Evolutionary conservation across 1,139 yeast genomes (phyloP).

Genomic region (Lipomyces yarrowii): DNA sequence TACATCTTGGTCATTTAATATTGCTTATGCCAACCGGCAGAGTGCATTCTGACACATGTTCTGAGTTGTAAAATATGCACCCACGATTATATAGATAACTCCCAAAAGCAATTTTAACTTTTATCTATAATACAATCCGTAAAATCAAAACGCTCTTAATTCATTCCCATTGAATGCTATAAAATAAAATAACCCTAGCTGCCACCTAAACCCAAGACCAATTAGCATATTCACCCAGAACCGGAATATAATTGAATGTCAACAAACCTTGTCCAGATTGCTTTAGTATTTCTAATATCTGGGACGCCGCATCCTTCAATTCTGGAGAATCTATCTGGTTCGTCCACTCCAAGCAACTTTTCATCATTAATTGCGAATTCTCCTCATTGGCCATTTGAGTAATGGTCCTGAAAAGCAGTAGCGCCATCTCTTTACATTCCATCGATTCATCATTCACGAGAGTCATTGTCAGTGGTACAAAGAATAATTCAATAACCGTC

Average conservation of each 20-base stretch:
- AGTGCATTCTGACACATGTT: too few relatives aligned
- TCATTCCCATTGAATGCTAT: not conserved
- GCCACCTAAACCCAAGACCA: not conserved
- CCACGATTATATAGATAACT: too few relatives aligned
- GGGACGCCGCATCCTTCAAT: constrained; percentile 18
- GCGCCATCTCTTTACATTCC: constrained; percentile 87
- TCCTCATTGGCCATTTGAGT: constrained; percentile 54
- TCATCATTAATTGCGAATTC: constrained; percentile 48
- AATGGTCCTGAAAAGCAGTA: constrained; percentile 60
- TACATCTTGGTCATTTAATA: too few relatives aligned
- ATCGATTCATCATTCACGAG: constrained; percentile 76
- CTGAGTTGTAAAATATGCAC: not conserved
- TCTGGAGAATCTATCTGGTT: constrained; percentile 17
- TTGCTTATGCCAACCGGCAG: too few relatives aligned
- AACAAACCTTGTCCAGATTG: constrained; percentile 6
- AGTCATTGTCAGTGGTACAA: constrained; percentile 78
- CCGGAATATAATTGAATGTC: not conserved
- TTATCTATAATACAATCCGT: not conserved
- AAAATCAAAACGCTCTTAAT: not conserved
- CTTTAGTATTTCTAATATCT: constrained; percentile 13
- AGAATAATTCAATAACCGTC: constrained; percentile 70
- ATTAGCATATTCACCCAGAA: not conserved
- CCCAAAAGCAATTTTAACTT: not conserved
- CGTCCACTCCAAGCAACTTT: constrained; percentile 26
- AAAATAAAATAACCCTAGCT: not conserved